phyloP scores from a whole-genome alignment of 441 rosid genomes.

The Brassica balearica region DNA sequence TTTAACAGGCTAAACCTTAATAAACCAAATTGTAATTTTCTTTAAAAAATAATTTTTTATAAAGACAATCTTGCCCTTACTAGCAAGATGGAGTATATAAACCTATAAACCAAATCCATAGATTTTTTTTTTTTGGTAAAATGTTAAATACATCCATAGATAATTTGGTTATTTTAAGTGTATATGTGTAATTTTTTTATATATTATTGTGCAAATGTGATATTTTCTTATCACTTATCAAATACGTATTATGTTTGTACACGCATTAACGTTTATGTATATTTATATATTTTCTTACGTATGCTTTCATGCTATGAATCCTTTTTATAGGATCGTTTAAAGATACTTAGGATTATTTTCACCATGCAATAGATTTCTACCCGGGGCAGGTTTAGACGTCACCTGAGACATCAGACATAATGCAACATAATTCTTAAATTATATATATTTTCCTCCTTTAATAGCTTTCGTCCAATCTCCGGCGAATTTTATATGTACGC shows the following conservation, averaged over 20 bases:
- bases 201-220: not conserved
- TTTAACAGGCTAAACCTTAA: not conserved
- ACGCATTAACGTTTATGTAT: not conserved
- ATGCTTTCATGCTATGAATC: not conserved
- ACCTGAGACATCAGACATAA: conserved; percentile 26
- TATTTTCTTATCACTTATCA: not conserved
- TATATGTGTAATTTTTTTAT: not conserved
- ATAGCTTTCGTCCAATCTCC: conserved; percentile 42
- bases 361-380: not conserved
- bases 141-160: not conserved
- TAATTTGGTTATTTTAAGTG: not conserved
- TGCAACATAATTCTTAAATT: not conserved
- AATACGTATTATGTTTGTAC: not conserved
- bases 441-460: too few species aligned
- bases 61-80: not conserved
- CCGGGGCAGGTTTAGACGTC: conserved; percentile 12
- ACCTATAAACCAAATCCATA: not conserved
- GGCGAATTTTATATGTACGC: conserved; percentile 36
- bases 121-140: not conserved
- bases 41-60: not conserved
- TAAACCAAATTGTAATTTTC: not conserved
- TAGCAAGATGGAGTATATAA: conserved; percentile 1
- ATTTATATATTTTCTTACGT: not conserved
- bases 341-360: conserved; percentile 1
- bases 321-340: not conserved